These are phyloP conservation scores for Populus alba DNA, from an alignment of 345 rosid species.

Conservation along the genomic window DNA sequence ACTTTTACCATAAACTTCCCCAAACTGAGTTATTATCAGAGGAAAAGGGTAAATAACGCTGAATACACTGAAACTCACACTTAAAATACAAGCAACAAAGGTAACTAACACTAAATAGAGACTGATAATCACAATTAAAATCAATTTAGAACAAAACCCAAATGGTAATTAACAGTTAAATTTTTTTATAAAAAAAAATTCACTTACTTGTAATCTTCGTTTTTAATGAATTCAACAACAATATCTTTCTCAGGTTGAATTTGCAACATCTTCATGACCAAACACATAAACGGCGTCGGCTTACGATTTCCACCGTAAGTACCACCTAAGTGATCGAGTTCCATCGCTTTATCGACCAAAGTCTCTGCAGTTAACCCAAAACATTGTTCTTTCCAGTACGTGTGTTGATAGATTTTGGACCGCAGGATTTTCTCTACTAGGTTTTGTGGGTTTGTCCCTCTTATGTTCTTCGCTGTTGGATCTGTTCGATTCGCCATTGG, in stretches of 20 bases:
- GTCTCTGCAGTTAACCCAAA: conserved; percentile 90
- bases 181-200: background rate
- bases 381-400: conserved; percentile 93
- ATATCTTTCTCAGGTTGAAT: conserved; percentile 94
- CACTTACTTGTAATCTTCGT: conserved; percentile 84
- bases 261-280: conserved; percentile 84
- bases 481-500: conserved; percentile 83
- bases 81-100: too few species aligned
- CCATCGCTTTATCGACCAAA: conserved; percentile 88
- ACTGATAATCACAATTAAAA: background rate
- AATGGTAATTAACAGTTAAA: background rate
- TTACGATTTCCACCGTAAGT: conserved; percentile 79
- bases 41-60: too few species aligned
- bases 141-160: background rate
- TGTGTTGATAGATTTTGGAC: conserved; percentile 75
- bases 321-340: conserved; percentile 85
- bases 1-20: background rate
- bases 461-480: conserved; percentile 78
- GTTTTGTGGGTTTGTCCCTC: conserved; percentile 88
- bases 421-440: conserved; percentile 78
- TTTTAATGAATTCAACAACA: conserved; percentile 84
- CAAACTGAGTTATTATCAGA: background rate
- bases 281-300: conserved; percentile 83
- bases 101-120: background rate
- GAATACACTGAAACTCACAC: too few species aligned